These are phyloP conservation scores for Selaginella tamariscina DNA, from an alignment of 75 land plant species.

Conservation along the genomic window DNA sequence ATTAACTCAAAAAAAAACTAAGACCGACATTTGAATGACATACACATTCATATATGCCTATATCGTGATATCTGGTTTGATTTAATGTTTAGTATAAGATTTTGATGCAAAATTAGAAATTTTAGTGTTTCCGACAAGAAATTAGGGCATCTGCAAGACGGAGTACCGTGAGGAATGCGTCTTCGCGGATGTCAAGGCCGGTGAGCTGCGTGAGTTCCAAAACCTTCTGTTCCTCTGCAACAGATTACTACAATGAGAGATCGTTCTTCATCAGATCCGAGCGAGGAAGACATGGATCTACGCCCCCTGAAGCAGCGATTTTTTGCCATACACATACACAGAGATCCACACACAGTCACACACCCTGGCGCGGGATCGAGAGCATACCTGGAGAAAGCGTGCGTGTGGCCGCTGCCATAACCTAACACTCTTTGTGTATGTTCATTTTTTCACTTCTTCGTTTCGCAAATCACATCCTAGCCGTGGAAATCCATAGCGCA, in stretches of 20 bases:
- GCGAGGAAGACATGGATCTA: background rate
- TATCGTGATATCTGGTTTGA: no score
- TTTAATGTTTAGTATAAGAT: no score
- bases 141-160: no score
- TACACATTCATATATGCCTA: no score
- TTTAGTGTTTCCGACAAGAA: no score
- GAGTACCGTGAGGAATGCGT: constrained; percentile 17
- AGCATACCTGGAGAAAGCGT: background rate
- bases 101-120: no score
- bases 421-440: background rate
- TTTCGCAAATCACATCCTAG: background rate
- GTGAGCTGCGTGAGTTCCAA: constrained; percentile 31
- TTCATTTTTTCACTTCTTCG: background rate
- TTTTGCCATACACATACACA: background rate
- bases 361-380: background rate
- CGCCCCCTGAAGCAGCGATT: background rate
- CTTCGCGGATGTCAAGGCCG: constrained; percentile 28
- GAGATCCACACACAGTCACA: background rate
- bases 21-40: no score
- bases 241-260: background rate
- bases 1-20: no score
- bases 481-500: background rate
- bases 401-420: background rate
- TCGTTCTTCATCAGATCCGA: background rate
- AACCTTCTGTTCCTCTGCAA: constrained; percentile 27